Evolutionary conservation across 2,329 filamentous ascomycete genomes (phyloP).

Genomic region (Fusarium sulawesiense): DNA sequence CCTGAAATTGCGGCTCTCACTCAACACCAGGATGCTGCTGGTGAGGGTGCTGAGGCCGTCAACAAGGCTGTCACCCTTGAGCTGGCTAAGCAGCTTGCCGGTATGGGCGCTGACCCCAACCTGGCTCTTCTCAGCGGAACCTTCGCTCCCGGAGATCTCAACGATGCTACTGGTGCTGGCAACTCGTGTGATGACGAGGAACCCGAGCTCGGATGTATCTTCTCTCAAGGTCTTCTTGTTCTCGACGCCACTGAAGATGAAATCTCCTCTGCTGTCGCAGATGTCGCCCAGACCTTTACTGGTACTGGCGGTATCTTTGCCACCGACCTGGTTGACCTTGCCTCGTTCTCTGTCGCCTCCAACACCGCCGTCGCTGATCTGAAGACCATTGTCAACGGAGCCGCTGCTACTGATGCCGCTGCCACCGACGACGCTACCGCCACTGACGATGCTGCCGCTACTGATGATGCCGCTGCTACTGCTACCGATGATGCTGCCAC

Average conservation of each 20-base stretch:
- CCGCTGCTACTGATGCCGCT: background rate
- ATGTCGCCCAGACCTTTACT: constrained; percentile 5
- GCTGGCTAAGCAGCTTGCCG: constrained; percentile 8
- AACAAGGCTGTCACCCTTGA: constrained; percentile 24
- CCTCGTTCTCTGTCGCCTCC: background rate
- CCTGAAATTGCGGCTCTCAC: constrained; percentile 21
- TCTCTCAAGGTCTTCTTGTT: background rate
- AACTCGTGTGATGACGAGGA: constrained; percentile 20
- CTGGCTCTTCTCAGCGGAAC: constrained; percentile 18
- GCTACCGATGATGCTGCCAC: background rate
- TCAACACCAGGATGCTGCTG: constrained; percentile 13
- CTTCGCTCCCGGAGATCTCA: constrained; percentile 16
- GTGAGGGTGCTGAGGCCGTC: background rate
- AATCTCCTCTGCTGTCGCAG: constrained; percentile 1
- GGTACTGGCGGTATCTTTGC: constrained; percentile 17
- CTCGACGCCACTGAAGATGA: constrained; percentile 12
- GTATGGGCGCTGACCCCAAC: constrained; percentile 16
- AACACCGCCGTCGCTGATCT: constrained; percentile 10
- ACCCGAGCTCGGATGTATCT: constrained; percentile 14
- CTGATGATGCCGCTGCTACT: background rate
- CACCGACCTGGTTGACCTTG: background rate
- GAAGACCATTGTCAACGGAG: constrained; percentile 6
- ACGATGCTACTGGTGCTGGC: constrained; percentile 7
- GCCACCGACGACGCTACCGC: background rate
- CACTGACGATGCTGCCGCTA: background rate